Evolutionary conservation across 2,329 filamentous ascomycete species (phyloP), one percentile per base, ranked within the genome.

Genomic region (Pseudogymnoascus sp.): DNA sequence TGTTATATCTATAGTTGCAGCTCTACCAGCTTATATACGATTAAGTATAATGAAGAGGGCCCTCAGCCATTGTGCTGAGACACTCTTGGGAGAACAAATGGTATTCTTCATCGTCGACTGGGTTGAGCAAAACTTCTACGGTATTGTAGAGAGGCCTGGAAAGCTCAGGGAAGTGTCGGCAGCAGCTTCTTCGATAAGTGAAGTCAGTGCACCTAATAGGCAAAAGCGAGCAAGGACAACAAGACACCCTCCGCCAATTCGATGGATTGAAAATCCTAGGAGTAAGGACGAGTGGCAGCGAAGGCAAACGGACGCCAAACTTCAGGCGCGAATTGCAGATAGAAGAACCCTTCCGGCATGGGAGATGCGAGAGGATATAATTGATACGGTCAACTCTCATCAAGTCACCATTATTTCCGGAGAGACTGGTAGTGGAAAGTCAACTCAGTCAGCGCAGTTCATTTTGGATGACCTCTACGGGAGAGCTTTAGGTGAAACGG

Each of bases 381-480:
- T 97, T 9, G 75, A 83, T 19, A 89, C 90, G 0, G 90, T 99
- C 60, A 82, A 82, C 44, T 78, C 82, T 4, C 86, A 93, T 71
- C 88, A 97, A 74, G 92, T 99, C 61, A 96, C 91, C 0, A 97
- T 99, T 71, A 95, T 99, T 69, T 96, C 93, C 47, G 95, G 95
- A 69, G 95, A 97, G 77, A 99, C 95, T 3, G 95, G 95, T 62
- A 96, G 91, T 17, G 95, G 95, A 72, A 99, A 99, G 76, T 96
- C 91, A 60, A 97, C 95, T 0, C 95, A 99, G 74, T 95, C 91
- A 2, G 91, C 97, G 35, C 95, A 99, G 74, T 99, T 97, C 75
- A 83, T 99, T 47, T 81, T 99, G 1, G 95, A 99, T 71, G 91
- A 97, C 69, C 79, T 97, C 67, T 96, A 97, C 69, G 81, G 83